phyloP scores from a whole-genome alignment of 2,329 filamentous ascomycete genomes.

The Ophiostoma pallidulum region DNA sequence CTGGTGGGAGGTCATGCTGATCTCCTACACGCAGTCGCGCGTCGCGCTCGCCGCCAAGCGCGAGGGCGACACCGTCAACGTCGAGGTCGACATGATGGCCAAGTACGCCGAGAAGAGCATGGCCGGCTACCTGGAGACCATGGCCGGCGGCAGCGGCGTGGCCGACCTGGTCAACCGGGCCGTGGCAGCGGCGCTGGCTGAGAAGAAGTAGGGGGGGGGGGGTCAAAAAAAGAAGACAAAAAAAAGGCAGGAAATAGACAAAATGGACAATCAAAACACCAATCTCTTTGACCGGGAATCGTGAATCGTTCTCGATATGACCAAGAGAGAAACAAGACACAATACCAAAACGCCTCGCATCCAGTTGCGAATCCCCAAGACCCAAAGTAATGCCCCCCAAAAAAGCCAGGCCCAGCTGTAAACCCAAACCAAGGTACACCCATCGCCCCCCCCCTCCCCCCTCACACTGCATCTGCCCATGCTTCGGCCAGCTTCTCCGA shows the following conservation, averaged over 20 bases:
- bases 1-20: constrained; percentile 96
- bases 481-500: constrained; percentile 64
- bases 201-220: neutral
- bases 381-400: neutral
- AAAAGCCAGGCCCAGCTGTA: too few species aligned
- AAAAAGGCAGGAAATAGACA: neutral
- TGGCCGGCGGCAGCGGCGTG: constrained; percentile 41
- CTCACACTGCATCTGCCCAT: constrained; percentile 51
- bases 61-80: constrained; percentile 73
- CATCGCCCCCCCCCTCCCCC: too few species aligned
- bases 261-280: neutral
- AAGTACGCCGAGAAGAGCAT: constrained; percentile 90
- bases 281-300: neutral
- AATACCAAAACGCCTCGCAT: too few species aligned
- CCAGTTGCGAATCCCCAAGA: neutral
- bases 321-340: neutral
- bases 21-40: constrained; percentile 90
- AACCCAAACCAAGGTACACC: neutral
- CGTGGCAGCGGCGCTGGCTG: constrained; percentile 57
- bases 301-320: neutral
- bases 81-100: constrained; percentile 82
- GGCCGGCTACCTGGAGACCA: constrained; percentile 60
- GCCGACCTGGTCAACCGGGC: constrained; percentile 66
- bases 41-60: constrained; percentile 74
- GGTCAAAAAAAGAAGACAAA: neutral